A percentile compares a stretch with the other conserved stretches of the same genome.
phyloP scores from a whole-genome alignment of 345 rosid genomes.

The Hibiscus trionum region DNA sequence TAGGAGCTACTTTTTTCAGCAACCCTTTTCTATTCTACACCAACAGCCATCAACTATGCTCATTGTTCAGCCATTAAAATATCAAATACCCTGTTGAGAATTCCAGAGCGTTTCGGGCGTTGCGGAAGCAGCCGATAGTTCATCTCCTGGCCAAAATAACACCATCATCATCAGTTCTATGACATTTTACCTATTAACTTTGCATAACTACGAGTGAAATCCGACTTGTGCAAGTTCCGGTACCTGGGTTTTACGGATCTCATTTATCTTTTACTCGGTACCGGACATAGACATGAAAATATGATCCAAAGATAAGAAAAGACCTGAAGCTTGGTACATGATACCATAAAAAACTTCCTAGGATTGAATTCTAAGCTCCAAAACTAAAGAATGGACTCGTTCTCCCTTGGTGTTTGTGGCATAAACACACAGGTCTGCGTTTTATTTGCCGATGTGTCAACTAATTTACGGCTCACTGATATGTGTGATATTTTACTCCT shows the following conservation, averaged over 20 bases:
- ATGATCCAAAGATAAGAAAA: background rate
- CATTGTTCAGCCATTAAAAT: constrained; percentile 5
- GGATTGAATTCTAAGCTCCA: background rate
- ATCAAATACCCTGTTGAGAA: background rate
- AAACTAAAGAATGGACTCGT: background rate
- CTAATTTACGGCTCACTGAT: constrained; percentile 13
- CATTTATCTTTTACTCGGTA: constrained; percentile 12
- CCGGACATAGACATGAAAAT: background rate
- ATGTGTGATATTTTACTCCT: constrained; percentile 7
- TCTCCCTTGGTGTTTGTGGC: background rate
- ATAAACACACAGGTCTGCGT: background rate
- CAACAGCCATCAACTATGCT: constrained; percentile 22
- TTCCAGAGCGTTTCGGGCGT: background rate
- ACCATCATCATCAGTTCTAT: background rate
- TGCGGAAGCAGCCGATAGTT: constrained; percentile 20
- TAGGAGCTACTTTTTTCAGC: background rate
- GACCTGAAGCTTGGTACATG: background rate
- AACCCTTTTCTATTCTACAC: constrained; percentile 27
- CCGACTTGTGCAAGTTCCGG: background rate
- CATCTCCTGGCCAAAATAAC: constrained; percentile 9
- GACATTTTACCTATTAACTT: background rate
- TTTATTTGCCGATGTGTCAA: background rate
- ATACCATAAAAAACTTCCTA: background rate
- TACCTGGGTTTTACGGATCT: background rate
- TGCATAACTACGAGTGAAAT: background rate